phyloP scores from a whole-genome alignment of 805 yeast species.

The Sugiyamaella floridensis region DNA sequence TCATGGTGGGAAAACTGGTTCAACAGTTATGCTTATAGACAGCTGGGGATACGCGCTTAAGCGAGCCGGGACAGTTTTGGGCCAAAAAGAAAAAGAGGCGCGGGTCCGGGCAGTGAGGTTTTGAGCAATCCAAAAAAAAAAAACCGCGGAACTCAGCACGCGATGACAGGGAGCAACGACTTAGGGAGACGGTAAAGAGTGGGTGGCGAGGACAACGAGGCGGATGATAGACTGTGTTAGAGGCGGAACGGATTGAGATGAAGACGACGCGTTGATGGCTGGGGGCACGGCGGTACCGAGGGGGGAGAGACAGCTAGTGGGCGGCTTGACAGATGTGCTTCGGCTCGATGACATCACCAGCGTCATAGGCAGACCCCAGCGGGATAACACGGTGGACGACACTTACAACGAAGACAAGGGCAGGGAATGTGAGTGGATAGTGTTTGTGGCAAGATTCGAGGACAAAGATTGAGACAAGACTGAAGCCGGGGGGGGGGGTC shows the following conservation, averaged over 20 bases:
- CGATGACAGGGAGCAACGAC: not conserved
- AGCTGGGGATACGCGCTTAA: too few relatives aligned
- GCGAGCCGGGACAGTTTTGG: not conserved
- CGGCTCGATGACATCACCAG: slow-evolving; percentile 2
- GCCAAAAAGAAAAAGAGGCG: not conserved
- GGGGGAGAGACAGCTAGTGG: too few relatives aligned
- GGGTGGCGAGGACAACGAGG: not conserved
- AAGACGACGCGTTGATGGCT: too few relatives aligned
- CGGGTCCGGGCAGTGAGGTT: not conserved
- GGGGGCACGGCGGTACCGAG: not conserved
- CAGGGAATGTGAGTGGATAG: too few relatives aligned
- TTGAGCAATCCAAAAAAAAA: not conserved
- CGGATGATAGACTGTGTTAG: not conserved
- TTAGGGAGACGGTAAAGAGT: not conserved
- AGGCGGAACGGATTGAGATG: too few relatives aligned
- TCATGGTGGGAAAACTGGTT: too few relatives aligned
- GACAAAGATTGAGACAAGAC: not conserved
- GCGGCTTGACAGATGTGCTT: not conserved
- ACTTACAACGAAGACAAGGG: too few relatives aligned
- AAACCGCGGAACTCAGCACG: not conserved
- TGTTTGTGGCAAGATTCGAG: not conserved
- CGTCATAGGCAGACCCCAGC: not conserved
- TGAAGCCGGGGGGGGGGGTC: too few relatives aligned
- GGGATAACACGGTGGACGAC: too few relatives aligned
- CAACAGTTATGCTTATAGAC: too few relatives aligned